phyloP scores from a whole-genome alignment of 2,329 filamentous ascomycete species.

The Chaetomium sp. region DNA sequence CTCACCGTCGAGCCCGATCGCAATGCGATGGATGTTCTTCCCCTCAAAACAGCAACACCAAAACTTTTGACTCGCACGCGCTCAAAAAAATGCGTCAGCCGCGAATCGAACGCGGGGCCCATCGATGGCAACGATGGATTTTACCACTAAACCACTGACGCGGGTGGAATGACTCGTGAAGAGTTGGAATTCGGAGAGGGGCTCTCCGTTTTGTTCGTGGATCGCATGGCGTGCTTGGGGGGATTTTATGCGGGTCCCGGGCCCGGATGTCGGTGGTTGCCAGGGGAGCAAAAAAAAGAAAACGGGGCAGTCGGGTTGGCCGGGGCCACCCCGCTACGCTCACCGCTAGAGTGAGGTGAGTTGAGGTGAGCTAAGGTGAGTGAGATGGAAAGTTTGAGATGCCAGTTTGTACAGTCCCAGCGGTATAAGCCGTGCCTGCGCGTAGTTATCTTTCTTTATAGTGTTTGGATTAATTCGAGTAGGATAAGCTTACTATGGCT shows the following conservation, averaged over 20 bases:
- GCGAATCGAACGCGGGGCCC: conserved; percentile 42
- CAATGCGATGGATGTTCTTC: too few relatives aligned
- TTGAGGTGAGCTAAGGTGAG: too few relatives aligned
- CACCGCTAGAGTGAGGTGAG: too few relatives aligned
- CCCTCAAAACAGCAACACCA: neutral
- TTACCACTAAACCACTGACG: conserved; percentile 55
- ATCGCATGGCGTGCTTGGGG: neutral
- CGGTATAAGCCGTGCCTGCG: too few relatives aligned
- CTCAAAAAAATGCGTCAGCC: conserved; percentile 32
- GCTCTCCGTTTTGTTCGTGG: conserved; percentile 1
- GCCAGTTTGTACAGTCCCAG: too few relatives aligned
- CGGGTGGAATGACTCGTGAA: conserved; percentile 3
- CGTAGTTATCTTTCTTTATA: too few relatives aligned
- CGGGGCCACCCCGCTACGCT: too few relatives aligned
- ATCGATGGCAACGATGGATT: conserved; percentile 58
- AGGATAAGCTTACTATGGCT: too few relatives aligned
- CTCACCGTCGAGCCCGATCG: neutral
- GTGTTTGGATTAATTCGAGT: too few relatives aligned
- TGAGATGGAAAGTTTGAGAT: too few relatives aligned
- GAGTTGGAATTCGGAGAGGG: neutral
- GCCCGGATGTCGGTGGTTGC: neutral
- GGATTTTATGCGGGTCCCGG: neutral
- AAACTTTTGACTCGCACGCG: neutral
- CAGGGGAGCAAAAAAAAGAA: too few relatives aligned
- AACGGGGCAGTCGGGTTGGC: too few relatives aligned